Evolutionary conservation across 2,329 filamentous ascomycete species (phyloP), one percentile per base, ranked within the genome.

Genomic region (Magnaporthiopsis poae): DNA sequence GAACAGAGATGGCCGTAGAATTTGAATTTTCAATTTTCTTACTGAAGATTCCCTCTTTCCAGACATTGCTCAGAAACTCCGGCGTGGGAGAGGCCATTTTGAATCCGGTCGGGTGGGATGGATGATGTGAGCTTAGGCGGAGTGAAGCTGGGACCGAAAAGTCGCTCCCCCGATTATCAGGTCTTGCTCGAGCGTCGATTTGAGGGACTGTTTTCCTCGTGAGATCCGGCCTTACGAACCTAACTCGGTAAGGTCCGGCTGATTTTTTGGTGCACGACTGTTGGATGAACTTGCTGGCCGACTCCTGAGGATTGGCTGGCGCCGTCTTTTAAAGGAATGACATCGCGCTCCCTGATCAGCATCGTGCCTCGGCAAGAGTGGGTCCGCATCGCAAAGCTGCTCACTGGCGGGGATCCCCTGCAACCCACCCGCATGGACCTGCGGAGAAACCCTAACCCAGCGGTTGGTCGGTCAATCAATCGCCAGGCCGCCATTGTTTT

Each of bases 21-120:
- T 0, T 8, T 18, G 31, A 15, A 27, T 62, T 36, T 31, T 25
- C 18, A 4, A 18, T 46, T 15, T 46, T 71, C 82, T 70, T 78
- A 95, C 91, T 85, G 75, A 97, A 96, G 69, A 97, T 89, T 70
- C 89, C 91, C 78, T 96, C 90, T 71, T 84, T 88, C 92, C 93
- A 97, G 72, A 92, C 86, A 68, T 87, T 83, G 77, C 91, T 96
- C 71, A 97, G 76, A 73, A 92, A 96, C 68, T 90, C 46, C 5
- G 46, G 46, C 1, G n/a, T 56, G 7, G 46, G 18, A 21, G 46
- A 8, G 21, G 46, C 21, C 46, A 56, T 56, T 56, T 21, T 25
- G 21, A 56, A 0, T 2, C 1, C 4, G 7, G 18, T 8, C 46
- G 21, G 46, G n/a, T 7, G 39, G 18, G 39, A 5, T 15, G 15